Percentiles rank a stretch among this genome's conserved stretches.
Evolutionary conservation across 345 rosid genomes (phyloP).

Genomic region (Nasturtium officinale): DNA sequence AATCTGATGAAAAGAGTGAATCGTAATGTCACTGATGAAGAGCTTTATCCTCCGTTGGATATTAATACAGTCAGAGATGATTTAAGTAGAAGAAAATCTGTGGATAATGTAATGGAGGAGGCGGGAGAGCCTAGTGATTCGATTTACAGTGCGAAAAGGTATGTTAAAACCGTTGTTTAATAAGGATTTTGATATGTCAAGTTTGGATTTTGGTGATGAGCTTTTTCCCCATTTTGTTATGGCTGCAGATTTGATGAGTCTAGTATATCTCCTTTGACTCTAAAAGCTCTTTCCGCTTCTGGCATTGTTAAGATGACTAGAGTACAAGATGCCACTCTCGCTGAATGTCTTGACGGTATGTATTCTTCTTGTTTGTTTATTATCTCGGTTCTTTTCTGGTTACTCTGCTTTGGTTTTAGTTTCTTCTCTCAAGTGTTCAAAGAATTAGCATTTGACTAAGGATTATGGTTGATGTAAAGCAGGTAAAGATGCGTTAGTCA

Average conservation of each 20-base stretch:
- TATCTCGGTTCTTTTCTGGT: background rate
- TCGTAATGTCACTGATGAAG: conserved; percentile 54
- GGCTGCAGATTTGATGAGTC: conserved; percentile 76
- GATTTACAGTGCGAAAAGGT: conserved; percentile 69
- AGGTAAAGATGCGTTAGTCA: conserved; percentile 91
- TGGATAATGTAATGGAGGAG: conserved; percentile 42
- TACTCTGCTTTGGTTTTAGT: background rate
- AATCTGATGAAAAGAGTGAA: conserved; percentile 71
- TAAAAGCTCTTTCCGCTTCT: conserved; percentile 75
- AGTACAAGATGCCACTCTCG: conserved; percentile 83
- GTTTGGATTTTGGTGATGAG: conserved; percentile 26
- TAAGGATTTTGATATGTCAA: background rate
- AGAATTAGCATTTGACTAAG: conserved; percentile 18
- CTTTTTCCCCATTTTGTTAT: background rate
- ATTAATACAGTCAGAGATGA: conserved; percentile 63
- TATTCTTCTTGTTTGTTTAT: background rate
- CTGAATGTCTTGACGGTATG: conserved; percentile 76
- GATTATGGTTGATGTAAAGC: conserved; percentile 39
- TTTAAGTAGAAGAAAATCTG: conserved; percentile 52
- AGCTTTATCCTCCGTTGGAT: conserved; percentile 57
- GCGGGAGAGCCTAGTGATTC: conserved; percentile 47
- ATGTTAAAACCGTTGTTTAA: background rate
- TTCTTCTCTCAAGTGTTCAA: background rate
- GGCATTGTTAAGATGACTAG: conserved; percentile 84
- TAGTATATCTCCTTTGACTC: conserved; percentile 74